phyloP scores from a whole-genome alignment of 257 asterid species.

The Nicotiana obtusifolia region DNA sequence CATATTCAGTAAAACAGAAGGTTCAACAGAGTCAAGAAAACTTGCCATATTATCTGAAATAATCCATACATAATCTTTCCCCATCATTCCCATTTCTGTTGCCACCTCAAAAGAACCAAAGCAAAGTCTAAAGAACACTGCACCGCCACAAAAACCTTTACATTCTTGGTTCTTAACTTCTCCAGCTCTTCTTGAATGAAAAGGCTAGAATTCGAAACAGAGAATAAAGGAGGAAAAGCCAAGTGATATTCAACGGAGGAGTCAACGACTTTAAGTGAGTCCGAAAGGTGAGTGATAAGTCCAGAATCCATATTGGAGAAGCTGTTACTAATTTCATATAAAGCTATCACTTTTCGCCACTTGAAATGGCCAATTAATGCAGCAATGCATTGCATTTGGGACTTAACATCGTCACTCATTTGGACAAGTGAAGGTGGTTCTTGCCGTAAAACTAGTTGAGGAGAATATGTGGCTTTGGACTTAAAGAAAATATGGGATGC shows the following conservation, averaged over 20 bases:
- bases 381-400: conserved; percentile 41
- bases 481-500: conserved; percentile 31
- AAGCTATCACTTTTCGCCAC: conserved; percentile 43
- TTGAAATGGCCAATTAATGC: conserved; percentile 40
- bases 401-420: conserved; percentile 19
- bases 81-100: conserved; percentile 48
- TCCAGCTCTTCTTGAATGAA: conserved; percentile 24
- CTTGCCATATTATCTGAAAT: conserved; percentile 37
- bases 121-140: conserved; percentile 46
- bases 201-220: conserved; percentile 13
- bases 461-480: conserved; percentile 21
- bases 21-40: conserved; percentile 46
- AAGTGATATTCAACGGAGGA: conserved; percentile 27
- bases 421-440: conserved; percentile 20
- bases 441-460: conserved; percentile 6
- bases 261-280: conserved; percentile 29
- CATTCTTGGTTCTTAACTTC: conserved; percentile 21
- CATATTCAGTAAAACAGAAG: conserved; percentile 32
- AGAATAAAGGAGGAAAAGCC: conserved; percentile 27
- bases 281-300: conserved; percentile 34
- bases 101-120: conserved; percentile 34
- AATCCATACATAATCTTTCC: conserved; percentile 52
- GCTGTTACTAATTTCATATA: conserved; percentile 30
- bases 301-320: conserved; percentile 21
- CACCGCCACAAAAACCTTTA: conserved; percentile 28